Evolutionary conservation across 2,329 filamentous ascomycete genomes (phyloP).

Genomic region (Diaporthe sp.): DNA sequence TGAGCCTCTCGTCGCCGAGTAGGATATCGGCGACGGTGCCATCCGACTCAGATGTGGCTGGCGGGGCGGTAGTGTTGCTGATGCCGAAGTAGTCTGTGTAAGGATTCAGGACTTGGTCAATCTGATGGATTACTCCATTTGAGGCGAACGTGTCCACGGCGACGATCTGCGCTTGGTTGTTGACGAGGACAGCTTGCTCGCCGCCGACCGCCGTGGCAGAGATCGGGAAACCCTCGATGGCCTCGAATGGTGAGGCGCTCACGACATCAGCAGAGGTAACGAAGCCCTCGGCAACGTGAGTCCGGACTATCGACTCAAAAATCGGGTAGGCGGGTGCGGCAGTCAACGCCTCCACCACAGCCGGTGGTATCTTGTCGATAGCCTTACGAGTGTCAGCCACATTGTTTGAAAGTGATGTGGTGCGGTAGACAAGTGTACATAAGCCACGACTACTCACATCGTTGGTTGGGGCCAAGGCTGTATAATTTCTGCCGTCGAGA

Average conservation of each 20-base stretch:
- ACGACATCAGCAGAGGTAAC: slow-evolving; percentile 17
- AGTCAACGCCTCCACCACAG: slow-evolving; percentile 6
- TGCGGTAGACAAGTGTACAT: background rate
- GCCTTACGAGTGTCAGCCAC: slow-evolving; percentile 14
- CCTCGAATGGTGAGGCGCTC: slow-evolving; percentile 22
- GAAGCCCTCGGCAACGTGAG: slow-evolving; percentile 28
- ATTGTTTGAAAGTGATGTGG: background rate
- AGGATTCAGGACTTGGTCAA: slow-evolving; percentile 36
- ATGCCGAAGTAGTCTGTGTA: slow-evolving; percentile 34
- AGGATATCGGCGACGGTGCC: slow-evolving; percentile 24
- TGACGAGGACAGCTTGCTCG: slow-evolving; percentile 16
- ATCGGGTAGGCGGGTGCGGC: slow-evolving; percentile 27
- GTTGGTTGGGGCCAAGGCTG: slow-evolving; percentile 30
- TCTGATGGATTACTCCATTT: slow-evolving; percentile 36
- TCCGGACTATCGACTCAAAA: slow-evolving; percentile 32
- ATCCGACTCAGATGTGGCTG: slow-evolving; percentile 1
- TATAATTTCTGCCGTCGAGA: slow-evolving; percentile 32
- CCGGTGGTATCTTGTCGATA: slow-evolving; percentile 25
- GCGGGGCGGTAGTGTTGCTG: slow-evolving; percentile 30
- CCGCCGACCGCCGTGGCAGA: background rate
- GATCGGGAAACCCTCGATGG: slow-evolving; percentile 27
- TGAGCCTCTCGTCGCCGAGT: background rate
- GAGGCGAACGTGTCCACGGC: slow-evolving; percentile 20
- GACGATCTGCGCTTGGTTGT: slow-evolving; percentile 27
- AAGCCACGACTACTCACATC: slow-evolving; percentile 21